Evolutionary conservation across 768 basidiomycete genomes (phyloP), one percentile per base, ranked within the genome.

Genomic region (Pulveroboletus sp.): DNA sequence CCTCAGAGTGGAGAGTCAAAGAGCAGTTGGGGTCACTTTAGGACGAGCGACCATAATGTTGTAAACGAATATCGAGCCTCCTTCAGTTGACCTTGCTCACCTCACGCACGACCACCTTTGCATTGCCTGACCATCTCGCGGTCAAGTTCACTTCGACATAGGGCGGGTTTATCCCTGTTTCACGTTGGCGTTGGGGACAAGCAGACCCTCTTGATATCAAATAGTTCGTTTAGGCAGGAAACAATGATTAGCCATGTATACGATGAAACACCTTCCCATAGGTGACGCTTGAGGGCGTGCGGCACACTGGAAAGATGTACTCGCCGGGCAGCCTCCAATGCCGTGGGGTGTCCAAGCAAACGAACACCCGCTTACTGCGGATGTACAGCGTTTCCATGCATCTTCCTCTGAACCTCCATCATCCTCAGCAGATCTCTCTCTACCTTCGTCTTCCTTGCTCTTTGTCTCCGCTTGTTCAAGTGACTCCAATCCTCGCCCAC

Each of bases 381-480:
- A 10, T 12, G 21, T 5, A 26, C 39, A 3, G 45, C 48, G 33
- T 45, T 52, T 27, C 39, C 41, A 47, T 60, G 55, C 45, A 64
- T 63, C 7, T 51, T 53, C 7, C 51, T 53, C 44, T 72, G 62
- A 33, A 74, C 49, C 37, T 64, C 67, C 47, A 64, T 63, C 69
- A 77, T 57, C 67, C 66, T 69, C 50, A 52, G 56, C 17, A 78
- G 60, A 35, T 79, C 76, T 43, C 64, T 64, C 50, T 64, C 58
- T 3, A 84, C 71, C 61, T 78, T 79, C 47, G 53, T 67, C 41
- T 66, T 61, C 49, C 84, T 64, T 21, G 76, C 72, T 14, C 73
- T 65, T 51, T 73, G 74, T 55, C 83, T 67, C 48, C 81, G 70
- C 57, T 69, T 77, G 64, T 75, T 86, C 49, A 86, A 64, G 61